These are phyloP conservation scores for Fusarium nematophilum DNA, from an alignment of 2,329 filamentous ascomycete species.

Conservation along the genomic window DNA sequence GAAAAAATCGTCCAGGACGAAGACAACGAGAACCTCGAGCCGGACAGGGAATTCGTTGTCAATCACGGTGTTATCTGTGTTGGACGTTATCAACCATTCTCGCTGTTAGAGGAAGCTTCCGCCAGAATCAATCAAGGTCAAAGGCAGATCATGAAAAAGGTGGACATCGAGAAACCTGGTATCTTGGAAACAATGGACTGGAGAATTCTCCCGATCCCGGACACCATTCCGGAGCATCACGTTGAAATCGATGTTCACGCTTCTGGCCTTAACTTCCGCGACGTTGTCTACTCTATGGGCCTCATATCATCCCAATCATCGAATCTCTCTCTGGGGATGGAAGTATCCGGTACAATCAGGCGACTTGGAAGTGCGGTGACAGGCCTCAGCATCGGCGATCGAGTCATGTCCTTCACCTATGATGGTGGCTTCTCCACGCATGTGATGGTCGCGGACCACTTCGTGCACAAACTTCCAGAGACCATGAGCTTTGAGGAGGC, in stretches of 20 bases:
- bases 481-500: constrained; percentile 49
- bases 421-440: constrained; percentile 17
- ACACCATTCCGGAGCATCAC: not conserved
- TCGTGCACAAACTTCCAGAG: constrained; percentile 48
- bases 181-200: constrained; percentile 12
- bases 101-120: not conserved
- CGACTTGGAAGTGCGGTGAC: constrained; percentile 1
- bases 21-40: not conserved
- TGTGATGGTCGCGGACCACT: constrained; percentile 5
- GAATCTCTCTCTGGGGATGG: not conserved
- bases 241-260: constrained; percentile 8
- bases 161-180: constrained; percentile 5
- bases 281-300: constrained; percentile 14
- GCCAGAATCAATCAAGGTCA: not conserved
- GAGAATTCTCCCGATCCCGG: not conserved
- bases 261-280: constrained; percentile 18
- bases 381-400: constrained; percentile 35
- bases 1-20: constrained; percentile 2
- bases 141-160: not conserved
- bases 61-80: not conserved
- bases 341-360: constrained; percentile 5
- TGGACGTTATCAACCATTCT: constrained; percentile 7
- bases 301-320: not conserved
- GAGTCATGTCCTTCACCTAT: constrained; percentile 25
- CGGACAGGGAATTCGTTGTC: constrained; percentile 15